These are phyloP conservation scores for Cryptococcus maquisensis DNA, from an alignment of 1,284 basidiomycete genomes.

Conservation along the genomic window DNA sequence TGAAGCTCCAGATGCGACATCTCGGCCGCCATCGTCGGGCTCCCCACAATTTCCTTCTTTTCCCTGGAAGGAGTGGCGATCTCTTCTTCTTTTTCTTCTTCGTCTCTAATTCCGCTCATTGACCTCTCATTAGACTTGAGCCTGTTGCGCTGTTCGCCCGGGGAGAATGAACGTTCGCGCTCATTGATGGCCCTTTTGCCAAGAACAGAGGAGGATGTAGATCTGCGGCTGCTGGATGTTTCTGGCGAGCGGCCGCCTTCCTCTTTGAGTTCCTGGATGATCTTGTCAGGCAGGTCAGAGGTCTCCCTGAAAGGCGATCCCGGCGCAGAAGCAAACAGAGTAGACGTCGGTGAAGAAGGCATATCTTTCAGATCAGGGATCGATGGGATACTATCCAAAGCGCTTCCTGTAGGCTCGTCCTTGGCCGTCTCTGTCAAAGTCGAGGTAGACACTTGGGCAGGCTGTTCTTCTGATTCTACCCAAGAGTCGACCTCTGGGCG, in stretches of 20 bases:
- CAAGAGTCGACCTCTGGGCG: conserved; percentile 33
- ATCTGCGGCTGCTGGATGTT: not conserved
- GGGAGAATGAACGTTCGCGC: conserved; percentile 1
- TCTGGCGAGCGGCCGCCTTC: not conserved
- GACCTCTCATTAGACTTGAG: not conserved
- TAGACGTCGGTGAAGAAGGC: not conserved
- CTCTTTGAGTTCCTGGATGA: not conserved
- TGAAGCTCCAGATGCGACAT: conserved; percentile 22
- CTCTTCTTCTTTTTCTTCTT: not conserved
- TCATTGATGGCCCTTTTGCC: not conserved
- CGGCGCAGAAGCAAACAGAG: not conserved
- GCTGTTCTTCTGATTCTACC: conserved; percentile 11
- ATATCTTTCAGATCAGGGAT: not conserved
- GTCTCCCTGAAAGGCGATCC: not conserved
- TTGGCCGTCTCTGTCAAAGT: not conserved
- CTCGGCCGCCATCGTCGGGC: conserved; percentile 13
- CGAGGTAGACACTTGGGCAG: not conserved
- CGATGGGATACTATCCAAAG: not conserved
- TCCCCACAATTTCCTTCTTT: not conserved
- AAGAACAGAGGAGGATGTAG: not conserved
- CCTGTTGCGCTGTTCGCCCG: not conserved
- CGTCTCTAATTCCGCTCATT: conserved; percentile 2
- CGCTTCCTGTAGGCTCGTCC: not conserved
- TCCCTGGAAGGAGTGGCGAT: not conserved
- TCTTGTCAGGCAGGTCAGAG: not conserved